Percentiles rank a stretch among this genome's conserved stretches.
Conservation (phyloP, 1,284 basidiomycete species). For the Irpex sp. region DNA sequence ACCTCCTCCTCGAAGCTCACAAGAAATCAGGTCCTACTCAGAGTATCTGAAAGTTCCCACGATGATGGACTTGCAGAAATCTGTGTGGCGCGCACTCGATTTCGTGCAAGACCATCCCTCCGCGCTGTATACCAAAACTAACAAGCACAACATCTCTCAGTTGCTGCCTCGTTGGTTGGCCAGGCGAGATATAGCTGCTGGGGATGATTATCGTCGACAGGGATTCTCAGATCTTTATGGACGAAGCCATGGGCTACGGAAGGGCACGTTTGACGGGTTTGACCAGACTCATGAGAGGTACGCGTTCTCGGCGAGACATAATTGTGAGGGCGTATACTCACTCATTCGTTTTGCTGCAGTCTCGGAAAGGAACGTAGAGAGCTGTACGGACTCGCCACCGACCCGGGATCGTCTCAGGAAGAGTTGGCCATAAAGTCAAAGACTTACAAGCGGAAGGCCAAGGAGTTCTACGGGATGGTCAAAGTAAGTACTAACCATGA, state of each 20-base stretch:
- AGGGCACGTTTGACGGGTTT: background rate
- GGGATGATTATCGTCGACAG: background rate
- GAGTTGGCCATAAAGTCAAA: background rate
- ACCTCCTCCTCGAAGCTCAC: too few relatives aligned
- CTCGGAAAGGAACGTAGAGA: background rate
- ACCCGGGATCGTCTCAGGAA: background rate
- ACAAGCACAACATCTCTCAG: background rate
- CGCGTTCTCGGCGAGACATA: background rate
- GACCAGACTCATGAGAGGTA: background rate
- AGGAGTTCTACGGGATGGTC: background rate
- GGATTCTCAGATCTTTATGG: background rate
- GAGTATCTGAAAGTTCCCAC: background rate
- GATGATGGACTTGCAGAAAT: background rate
- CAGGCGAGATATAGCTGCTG: background rate
- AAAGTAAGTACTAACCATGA: background rate
- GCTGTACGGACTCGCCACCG: background rate
- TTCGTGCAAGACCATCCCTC: background rate
- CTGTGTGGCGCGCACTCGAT: background rate
- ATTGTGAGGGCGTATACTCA: too few relatives aligned
- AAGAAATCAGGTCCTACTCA: too few relatives aligned
- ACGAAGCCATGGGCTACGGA: background rate
- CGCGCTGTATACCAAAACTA: background rate
- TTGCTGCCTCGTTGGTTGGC: background rate
- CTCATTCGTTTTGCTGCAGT: background rate
- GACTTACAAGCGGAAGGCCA: background rate